A percentile compares a stretch with the other conserved stretches of the same genome.
These are phyloP conservation scores for Coemansia sp. DNA, from an alignment of 192 early-diverging fungal genomes.

Conservation along the genomic window DNA sequence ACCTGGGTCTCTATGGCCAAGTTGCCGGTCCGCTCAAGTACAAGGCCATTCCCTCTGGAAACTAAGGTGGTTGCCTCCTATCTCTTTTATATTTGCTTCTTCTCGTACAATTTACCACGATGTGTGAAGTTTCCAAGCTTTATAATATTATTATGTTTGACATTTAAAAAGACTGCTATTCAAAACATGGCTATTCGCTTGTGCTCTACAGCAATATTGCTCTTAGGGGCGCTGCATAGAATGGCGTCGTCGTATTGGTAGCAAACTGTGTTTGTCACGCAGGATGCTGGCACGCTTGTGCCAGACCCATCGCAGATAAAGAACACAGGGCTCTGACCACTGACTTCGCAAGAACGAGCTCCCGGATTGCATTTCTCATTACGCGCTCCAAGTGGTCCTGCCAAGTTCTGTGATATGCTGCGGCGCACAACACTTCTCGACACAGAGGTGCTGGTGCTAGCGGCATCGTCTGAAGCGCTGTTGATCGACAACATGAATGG, in stretches of 20 bases:
- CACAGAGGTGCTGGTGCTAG: not conserved
- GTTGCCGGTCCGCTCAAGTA: constrained; percentile 53
- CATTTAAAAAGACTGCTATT: not conserved
- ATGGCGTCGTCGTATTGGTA: constrained; percentile 34
- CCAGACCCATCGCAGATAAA: constrained; percentile 45
- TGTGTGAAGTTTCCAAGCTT: not conserved
- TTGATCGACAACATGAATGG: not conserved
- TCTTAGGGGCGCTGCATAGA: constrained; percentile 26
- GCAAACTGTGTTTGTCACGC: constrained; percentile 33
- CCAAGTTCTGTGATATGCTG: not conserved
- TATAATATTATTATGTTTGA: not conserved
- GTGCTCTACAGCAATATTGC: not conserved
- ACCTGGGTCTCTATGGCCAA: constrained; percentile 71
- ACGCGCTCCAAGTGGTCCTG: not conserved
- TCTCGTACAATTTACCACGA: not conserved
- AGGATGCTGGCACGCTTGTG: constrained; percentile 30
- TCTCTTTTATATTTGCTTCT: not conserved
- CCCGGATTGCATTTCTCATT: constrained; percentile 32
- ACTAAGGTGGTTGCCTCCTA: constrained; percentile 5
- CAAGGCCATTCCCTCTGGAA: constrained; percentile 45
- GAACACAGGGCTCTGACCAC: constrained; percentile 24
- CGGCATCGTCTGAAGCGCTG: not conserved
- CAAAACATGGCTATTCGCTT: not conserved
- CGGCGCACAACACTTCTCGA: not conserved
- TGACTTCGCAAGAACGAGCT: constrained; percentile 29